Evolutionary conservation across 306 rosid genomes (phyloP), one percentile per base, ranked within the genome.

Genomic region (Pyrus betulifolia): DNA sequence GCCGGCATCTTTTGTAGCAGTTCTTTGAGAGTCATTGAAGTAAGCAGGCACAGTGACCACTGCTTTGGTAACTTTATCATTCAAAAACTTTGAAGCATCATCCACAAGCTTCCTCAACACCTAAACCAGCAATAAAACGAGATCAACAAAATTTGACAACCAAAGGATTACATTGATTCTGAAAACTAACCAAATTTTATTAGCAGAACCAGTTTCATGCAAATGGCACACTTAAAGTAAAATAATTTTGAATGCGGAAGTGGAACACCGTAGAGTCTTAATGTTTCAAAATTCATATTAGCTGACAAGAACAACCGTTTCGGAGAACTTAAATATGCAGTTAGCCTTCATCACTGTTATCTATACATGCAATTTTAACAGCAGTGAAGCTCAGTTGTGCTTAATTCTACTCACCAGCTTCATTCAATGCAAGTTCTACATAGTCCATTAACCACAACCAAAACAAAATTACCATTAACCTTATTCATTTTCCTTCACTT

Each of bases 1-100:
- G 23, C 98, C 98, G n/a, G 98, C 98, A 85, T 94, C 98, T 88
- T 90, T 94, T 0, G 98, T 94, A 9, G 98, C 98, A 14, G 98
- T 94, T 75, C 98, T 92, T 75, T 94, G 98, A n/a, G 98, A 94
- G 74, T 94, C 98, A 74, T 94, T 94, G 85, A 94, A 94, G 89
- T 94, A 94, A 2, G 98, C 98, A 76, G 98, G 98, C 33, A 94
- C 98, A 1, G 98, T 94, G 12, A 94, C 98, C 42, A 94, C 98
- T 27, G 98, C 98, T 80, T 94, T 94, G 9, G 97, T 94, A 19
- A 94, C 97, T 86, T 94, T 94, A 72, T 94, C 98, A 68, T 92
- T 94, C 87, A 94, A 83, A 79, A 94, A 94, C 85, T 94, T 94
- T 0, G 98, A 94, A 75, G 98, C 98, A 68, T 94, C 98, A 69